Base-by-base conservation (phyloP, 768 basidiomycete species). In the Tylopilus sp. region DNA sequence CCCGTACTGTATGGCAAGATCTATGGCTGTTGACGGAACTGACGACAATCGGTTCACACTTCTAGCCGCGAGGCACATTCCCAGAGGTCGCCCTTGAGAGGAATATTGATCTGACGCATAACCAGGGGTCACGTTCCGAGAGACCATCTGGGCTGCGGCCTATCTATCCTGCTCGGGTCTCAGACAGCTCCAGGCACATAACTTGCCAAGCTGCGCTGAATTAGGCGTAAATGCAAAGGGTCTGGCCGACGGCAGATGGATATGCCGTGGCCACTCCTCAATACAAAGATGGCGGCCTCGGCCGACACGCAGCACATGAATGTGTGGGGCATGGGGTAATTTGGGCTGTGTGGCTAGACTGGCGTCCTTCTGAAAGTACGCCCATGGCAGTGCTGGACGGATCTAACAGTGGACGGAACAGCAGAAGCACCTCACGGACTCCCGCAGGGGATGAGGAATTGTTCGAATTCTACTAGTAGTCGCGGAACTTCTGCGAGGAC, bases 311-410 rank as follows among this genome's bases (percentile, higher is more conserved):
- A 56, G 56, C 52, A 52, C 24, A 38, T 31, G 46, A 50, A 45
- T 51, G 48, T 62, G 56, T 56, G 65, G 63, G 57, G 58, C 56
- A 58, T 57, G 65, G 65, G 65, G 65, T 58, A 58, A 65, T 49
- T 37, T 30, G 8, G 56, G 60, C 63, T 58, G 52, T 62, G 47
- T 50, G 57, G 48, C 53, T 21, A 47, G 26, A 41, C 14, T 34
- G 29, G 43, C 26, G n/a, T n/a, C n/a, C n/a, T 19, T 25, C 40
- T 48, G 34, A 47, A 52, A 53, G 29, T 30, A 42, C 46, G 47
- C 50, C 50, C 43, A 49, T 59, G 57, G 57, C 54, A 22, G 45
- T 38, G 45, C 53, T 60, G 56, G 54, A 49, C 64, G 56, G 63
- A 65, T 65, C 63, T 63, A 41, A 42, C 47, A 29, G 44, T 25